Base-by-base conservation (phyloP, 2,329 filamentous ascomycete species). In the Fusarium anguioides region DNA sequence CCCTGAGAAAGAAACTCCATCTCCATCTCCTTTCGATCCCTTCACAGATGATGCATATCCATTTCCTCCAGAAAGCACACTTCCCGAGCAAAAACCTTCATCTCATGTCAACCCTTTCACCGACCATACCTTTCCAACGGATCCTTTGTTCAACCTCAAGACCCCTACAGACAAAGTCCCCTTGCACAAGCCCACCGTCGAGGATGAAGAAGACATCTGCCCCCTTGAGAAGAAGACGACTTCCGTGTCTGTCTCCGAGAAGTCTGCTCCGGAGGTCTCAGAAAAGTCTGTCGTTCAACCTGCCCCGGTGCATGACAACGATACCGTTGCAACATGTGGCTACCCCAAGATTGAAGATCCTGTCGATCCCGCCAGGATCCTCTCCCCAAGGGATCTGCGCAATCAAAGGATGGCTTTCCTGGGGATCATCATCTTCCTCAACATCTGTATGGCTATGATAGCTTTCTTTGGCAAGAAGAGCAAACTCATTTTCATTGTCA, bases 291-390 rank as follows among this genome's bases (percentile, higher is more conserved):
- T n/a, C n/a, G 26, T 36, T 1, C 27, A 48, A 0, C 17, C 35
- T 7, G 18, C 56, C 2, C 41, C 41, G 21, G 18, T 21, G 1
- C 31, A 45, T 20, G 17, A 29, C 18, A 58, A 41, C 10, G 39
- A 67, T 39, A 67, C 52, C 4, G 39, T 68, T 8, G 62, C 69
- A 17, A 41, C 58, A 33, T 71, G 58, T 10, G 52, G 53, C 2
- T 71, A 71, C 8, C 68, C 65, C 6, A 8, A 39, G 6, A 64
- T 71, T 11, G 65, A 64, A 0, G 68, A 71, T 7, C 68, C 68
- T 33, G 42, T 59, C 17, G 52, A 71, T 26, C 68, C 68, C 12
- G 68, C 68, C 0, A 49, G 62, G 5, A 12, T 65, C 7, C 62
- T 71, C 1, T 60, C 58, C 0, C 36, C 31, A 2, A 33, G 6